These are phyloP conservation scores for Raphanus sativus DNA, from an alignment of 345 rosid genomes.

Conservation along the genomic window DNA sequence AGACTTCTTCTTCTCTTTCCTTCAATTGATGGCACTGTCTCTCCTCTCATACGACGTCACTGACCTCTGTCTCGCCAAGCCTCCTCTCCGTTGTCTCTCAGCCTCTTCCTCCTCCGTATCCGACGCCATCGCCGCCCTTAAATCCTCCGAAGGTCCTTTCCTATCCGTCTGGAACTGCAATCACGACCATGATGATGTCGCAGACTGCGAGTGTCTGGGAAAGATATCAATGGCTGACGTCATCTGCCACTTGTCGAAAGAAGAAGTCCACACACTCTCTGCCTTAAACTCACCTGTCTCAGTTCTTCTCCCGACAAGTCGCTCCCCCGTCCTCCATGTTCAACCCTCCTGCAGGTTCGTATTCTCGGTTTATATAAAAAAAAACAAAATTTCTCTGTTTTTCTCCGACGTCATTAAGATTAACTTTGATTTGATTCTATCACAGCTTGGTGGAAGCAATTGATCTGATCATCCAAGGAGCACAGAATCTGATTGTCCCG, in stretches of 20 bases:
- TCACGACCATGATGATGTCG: constrained; percentile 29
- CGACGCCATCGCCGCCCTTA: constrained; percentile 63
- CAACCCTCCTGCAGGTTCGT: constrained; percentile 73
- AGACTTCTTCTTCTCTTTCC: constrained; percentile 30
- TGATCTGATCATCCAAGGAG: constrained; percentile 75
- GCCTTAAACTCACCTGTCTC: constrained; percentile 63
- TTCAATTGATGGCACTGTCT: constrained; percentile 64
- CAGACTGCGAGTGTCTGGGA: constrained; percentile 57
- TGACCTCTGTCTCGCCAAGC: constrained; percentile 95
- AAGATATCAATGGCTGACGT: constrained; percentile 69
- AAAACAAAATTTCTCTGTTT: too few species aligned
- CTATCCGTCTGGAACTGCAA: constrained; percentile 78
- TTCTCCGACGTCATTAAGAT: background rate
- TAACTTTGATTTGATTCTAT: background rate
- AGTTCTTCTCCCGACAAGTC: constrained; percentile 50
- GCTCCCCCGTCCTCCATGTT: constrained; percentile 54
- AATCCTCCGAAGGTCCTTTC: constrained; percentile 51
- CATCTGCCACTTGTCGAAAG: constrained; percentile 51
- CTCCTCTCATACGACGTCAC: constrained; percentile 60
- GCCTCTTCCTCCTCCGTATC: constrained; percentile 55
- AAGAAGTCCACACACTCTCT: constrained; percentile 51
- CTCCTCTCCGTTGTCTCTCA: constrained; percentile 69
- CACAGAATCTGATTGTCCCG: constrained; percentile 82
- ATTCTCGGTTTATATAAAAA: too few species aligned
- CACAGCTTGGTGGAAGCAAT: constrained; percentile 87